phyloP scores from a whole-genome alignment of 2,329 filamentous ascomycete species.

The Aspergillus caelatus region DNA sequence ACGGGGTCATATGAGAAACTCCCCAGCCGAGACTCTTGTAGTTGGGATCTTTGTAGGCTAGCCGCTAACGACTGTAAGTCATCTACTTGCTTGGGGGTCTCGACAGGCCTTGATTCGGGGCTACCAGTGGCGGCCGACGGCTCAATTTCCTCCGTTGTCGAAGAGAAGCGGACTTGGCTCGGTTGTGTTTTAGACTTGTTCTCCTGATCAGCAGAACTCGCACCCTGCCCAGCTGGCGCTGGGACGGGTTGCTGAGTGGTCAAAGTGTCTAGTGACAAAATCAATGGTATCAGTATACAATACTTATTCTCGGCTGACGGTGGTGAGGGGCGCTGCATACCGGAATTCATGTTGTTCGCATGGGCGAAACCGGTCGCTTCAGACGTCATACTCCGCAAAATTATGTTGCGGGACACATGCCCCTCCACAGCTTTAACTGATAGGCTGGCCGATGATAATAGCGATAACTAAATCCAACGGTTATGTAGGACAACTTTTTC shows the following conservation, averaged over 20 bases:
- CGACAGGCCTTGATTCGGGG: constrained; percentile 17
- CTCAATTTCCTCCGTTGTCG: constrained; percentile 70
- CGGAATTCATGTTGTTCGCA: constrained; percentile 30
- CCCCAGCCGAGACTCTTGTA: constrained; percentile 81
- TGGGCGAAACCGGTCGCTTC: constrained; percentile 32
- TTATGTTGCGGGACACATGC: constrained; percentile 36
- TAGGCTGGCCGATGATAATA: neutral
- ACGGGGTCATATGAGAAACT: constrained; percentile 90
- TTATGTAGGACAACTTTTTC: neutral
- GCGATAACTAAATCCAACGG: neutral
- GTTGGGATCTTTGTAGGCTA: constrained; percentile 70
- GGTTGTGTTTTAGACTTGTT: constrained; percentile 35
- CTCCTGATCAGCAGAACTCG: constrained; percentile 29
- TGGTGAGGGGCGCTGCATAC: constrained; percentile 31
- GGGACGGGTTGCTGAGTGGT: constrained; percentile 25
- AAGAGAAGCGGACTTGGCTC: constrained; percentile 68
- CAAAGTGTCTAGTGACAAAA: constrained; percentile 19
- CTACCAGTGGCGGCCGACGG: constrained; percentile 41
- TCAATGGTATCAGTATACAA: constrained; percentile 12
- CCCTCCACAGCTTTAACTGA: constrained; percentile 27
- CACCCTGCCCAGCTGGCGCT: constrained; percentile 24
- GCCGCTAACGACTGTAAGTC: constrained; percentile 73
- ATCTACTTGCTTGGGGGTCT: constrained; percentile 52
- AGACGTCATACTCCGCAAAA: constrained; percentile 41
- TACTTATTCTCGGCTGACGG: constrained; percentile 3